These are phyloP conservation scores for Plantago lanceolata DNA, from an alignment of 305 asterid genomes.

Conservation along the genomic window DNA sequence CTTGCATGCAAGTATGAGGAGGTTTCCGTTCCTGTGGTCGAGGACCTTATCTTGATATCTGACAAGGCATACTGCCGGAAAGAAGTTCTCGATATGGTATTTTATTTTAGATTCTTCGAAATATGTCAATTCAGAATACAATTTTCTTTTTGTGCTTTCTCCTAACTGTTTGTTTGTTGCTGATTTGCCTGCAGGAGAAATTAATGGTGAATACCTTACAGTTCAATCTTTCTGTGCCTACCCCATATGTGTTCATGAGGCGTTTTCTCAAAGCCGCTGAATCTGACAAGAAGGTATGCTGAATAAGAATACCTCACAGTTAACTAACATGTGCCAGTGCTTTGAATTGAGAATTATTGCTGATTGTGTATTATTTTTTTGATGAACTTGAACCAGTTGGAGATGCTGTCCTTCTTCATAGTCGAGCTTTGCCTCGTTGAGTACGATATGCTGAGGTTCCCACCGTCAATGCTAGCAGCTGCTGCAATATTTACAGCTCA, in stretches of 20 bases:
- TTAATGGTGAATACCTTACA: slow-evolving; percentile 61
- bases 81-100: slow-evolving; percentile 69
- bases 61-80: slow-evolving; percentile 59
- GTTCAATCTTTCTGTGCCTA: slow-evolving; percentile 76
- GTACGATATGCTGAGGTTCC: slow-evolving; percentile 50
- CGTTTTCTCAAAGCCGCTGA: slow-evolving; percentile 81
- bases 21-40: slow-evolving; percentile 72
- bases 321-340: background rate
- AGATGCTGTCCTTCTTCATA: slow-evolving; percentile 40
- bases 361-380: background rate
- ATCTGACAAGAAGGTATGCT: slow-evolving; percentile 54
- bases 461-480: slow-evolving; percentile 53
- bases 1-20: slow-evolving; percentile 81
- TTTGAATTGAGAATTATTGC: background rate
- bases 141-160: background rate
- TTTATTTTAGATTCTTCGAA: background rate
- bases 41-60: slow-evolving; percentile 58
- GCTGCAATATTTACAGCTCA: slow-evolving; percentile 45
- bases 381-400: slow-evolving; percentile 34
- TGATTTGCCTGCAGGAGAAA: slow-evolving; percentile 57
- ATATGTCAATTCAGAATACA: background rate
- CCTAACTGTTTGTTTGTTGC: background rate
- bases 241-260: slow-evolving; percentile 77
- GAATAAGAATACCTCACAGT: slow-evolving; percentile 7
- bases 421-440: slow-evolving; percentile 51